phyloP scores from a whole-genome alignment of 768 basidiomycete species.

The Leccinum fibrillosum region DNA sequence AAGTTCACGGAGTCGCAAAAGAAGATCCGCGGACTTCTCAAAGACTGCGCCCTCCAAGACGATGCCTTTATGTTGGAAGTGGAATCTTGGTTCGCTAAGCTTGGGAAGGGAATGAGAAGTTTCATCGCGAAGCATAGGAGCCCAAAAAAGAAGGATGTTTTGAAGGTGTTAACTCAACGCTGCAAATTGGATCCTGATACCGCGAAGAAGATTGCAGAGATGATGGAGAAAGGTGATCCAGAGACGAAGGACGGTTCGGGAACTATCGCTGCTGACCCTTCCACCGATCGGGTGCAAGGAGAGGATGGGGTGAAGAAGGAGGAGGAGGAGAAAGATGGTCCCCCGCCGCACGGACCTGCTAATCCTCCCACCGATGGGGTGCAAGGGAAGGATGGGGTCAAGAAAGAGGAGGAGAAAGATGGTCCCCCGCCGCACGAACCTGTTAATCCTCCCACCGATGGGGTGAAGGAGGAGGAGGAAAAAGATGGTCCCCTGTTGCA shows the following conservation, averaged over 20 bases:
- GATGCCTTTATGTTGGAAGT: slow-evolving; percentile 14
- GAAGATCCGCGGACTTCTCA: slow-evolving; percentile 20
- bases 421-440: too few relatives aligned
- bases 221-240: slow-evolving; percentile 18
- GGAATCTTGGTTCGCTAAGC: slow-evolving; percentile 16
- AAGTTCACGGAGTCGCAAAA: slow-evolving; percentile 24
- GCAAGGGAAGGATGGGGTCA: too few relatives aligned
- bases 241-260: background rate
- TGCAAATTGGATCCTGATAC: slow-evolving; percentile 11
- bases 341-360: background rate
- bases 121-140: slow-evolving; percentile 14
- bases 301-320: background rate
- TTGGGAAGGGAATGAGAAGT: slow-evolving; percentile 9
- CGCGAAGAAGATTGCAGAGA: slow-evolving; percentile 20
- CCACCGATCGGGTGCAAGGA: background rate
- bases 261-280: background rate
- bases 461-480: too few relatives aligned
- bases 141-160: slow-evolving; percentile 17
- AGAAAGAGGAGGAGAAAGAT: background rate
- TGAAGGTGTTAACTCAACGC: slow-evolving; percentile 20
- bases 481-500: too few relatives aligned
- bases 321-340: background rate
- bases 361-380: background rate
- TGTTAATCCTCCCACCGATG: too few relatives aligned
- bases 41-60: slow-evolving; percentile 10